Base-by-base conservation (phyloP, 2,329 filamentous ascomycete genomes). In the Penicillium sp. region DNA sequence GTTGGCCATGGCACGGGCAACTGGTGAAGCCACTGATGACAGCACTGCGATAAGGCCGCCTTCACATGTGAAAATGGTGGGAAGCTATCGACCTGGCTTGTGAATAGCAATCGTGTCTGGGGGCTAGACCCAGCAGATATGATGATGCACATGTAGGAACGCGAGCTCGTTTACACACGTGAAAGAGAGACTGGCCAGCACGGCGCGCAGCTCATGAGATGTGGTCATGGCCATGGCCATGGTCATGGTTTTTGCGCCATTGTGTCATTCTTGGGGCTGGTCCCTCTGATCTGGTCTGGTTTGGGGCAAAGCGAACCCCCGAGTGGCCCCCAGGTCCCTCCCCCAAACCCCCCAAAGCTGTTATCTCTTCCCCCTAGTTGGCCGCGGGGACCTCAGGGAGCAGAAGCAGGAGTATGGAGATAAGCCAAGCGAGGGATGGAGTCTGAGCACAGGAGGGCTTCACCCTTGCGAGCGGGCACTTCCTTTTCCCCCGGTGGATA, bases 141-240 rank as follows among this genome's bases (percentile, higher is more conserved):
- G n/a, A 30, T n/a, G 15, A 42, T 42, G 34, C n/a, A 32, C 29
- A 27, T 40, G 36, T 39, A 7, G 10, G 34, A 18, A 12, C 9
- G 7, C 34, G 6, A 10, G n/a, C n/a, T 21, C n/a, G 32, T n/a
- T 20, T 6, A 13, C 30, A 34, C 55, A 58, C 53, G 55, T 58
- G 55, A 58, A 56, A 53, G 40, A 34, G 26, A 49, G 48, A 56
- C 36, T 56, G 53, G 53, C 40, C 50, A 51, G 41, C 12, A 45
- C 40, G 21, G n/a, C 36, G 26, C 40, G 21, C 23, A 27, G n/a
- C 36, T 47, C 37, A 47, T 40, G 13, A 39, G n/a, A 30, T 44
- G 49, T 40, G 23, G 18, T 24, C 2, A 10, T 18, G 10, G 17
- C n/a, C n/a, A n/a, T n/a, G n/a, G n/a, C n/a, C n/a, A n/a, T n/a